Evolutionary conservation across 1,139 yeast genomes (phyloP).

Genomic region (Blastobotrys illinoisensis): DNA sequence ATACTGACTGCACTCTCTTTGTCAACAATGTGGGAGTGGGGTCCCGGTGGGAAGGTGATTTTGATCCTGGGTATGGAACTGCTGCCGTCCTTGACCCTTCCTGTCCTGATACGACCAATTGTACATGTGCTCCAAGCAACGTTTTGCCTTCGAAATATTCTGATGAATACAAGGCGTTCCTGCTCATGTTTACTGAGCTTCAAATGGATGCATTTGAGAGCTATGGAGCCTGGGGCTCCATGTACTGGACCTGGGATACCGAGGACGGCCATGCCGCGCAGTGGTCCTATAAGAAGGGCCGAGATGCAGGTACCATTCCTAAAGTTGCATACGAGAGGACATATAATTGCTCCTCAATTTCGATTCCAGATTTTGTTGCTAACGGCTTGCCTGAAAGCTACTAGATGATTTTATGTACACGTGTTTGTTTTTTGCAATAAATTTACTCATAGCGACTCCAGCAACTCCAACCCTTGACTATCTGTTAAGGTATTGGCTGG

Average conservation of each 20-base stretch:
- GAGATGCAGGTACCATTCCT: conserved; percentile 31
- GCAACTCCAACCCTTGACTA: too few relatives aligned
- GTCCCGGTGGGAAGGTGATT: conserved; percentile 66
- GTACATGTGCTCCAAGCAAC: conserved; percentile 29
- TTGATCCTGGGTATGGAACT: conserved; percentile 21
- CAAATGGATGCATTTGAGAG: conserved; percentile 33
- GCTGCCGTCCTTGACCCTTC: conserved; percentile 24
- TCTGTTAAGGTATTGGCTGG: too few relatives aligned
- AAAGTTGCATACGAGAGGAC: conserved; percentile 28
- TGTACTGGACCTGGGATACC: conserved; percentile 37
- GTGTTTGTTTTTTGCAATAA: not conserved
- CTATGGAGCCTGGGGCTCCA: conserved; percentile 33
- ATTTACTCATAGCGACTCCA: not conserved
- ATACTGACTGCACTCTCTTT: conserved; percentile 89
- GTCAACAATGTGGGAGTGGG: conserved; percentile 86
- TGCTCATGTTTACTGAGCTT: conserved; percentile 31
- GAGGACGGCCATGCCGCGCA: conserved; percentile 30
- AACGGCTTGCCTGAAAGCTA: conserved; percentile 29
- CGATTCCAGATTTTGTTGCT: conserved; percentile 25
- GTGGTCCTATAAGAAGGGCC: conserved; percentile 34
- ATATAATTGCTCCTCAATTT: conserved; percentile 23
- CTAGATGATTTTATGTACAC: conserved; percentile 8
- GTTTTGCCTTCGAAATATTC: conserved; percentile 26
- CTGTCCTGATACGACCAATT: conserved; percentile 26
- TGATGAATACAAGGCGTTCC: conserved; percentile 26